phyloP scores from a whole-genome alignment of 1,139 yeast genomes.

The Yamadazyma kanchanaburiensis region DNA sequence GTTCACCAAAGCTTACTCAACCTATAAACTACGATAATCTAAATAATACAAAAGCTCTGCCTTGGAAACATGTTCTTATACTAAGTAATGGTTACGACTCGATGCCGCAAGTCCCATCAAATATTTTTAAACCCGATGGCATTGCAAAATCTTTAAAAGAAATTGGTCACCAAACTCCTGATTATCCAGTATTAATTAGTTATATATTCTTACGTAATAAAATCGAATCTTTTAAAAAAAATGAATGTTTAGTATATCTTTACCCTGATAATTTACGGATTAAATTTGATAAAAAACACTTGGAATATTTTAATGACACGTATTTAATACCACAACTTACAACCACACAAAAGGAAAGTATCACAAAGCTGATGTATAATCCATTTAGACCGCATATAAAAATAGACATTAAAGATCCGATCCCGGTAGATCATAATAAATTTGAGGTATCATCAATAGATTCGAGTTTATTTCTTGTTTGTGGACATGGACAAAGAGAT shows the following conservation, averaged over 20 bases:
- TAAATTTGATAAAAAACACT: conserved; percentile 26
- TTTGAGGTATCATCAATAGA: conserved; percentile 2
- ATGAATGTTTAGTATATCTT: conserved; percentile 33
- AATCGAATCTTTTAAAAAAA: conserved; percentile 3
- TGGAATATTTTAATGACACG: conserved; percentile 39
- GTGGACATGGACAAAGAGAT: conserved; percentile 68
- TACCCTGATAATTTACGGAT: conserved; percentile 54
- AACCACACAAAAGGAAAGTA: not conserved
- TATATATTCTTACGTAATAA: conserved; percentile 25
- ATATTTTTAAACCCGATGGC: conserved; percentile 47
- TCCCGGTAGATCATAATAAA: not conserved
- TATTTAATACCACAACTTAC: conserved; percentile 33
- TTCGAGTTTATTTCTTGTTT: conserved; percentile 42
- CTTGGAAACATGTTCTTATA: conserved; percentile 56
- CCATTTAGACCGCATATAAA: conserved; percentile 33
- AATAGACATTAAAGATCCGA: not conserved
- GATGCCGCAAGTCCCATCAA: conserved; percentile 52
- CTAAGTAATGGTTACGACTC: conserved; percentile 34
- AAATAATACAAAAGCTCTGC: conserved; percentile 45
- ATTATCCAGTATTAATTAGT: conserved; percentile 52
- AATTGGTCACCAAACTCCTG: conserved; percentile 18
- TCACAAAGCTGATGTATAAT: conserved; percentile 21
- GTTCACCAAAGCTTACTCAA: conserved; percentile 47
- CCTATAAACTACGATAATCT: conserved; percentile 43
- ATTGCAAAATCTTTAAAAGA: conserved; percentile 5